phyloP scores from a whole-genome alignment of 306 rosid genomes.

The Rosa multiflora region DNA sequence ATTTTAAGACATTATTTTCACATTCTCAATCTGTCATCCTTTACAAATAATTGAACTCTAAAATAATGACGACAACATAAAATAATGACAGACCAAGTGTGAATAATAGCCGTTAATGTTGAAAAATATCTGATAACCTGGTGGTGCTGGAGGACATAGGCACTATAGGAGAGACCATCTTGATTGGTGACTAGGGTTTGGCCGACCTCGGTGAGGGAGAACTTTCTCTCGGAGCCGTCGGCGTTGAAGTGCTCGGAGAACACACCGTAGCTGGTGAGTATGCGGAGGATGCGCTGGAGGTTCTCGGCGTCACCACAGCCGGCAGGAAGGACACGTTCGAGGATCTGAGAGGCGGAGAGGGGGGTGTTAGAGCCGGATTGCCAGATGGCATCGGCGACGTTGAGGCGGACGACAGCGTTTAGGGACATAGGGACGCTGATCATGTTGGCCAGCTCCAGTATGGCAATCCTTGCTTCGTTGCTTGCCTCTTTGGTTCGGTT shows the following conservation, averaged over 20 bases:
- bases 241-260: conserved; percentile 51
- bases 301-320: conserved; percentile 72
- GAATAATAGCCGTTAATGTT: background rate
- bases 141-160: conserved; percentile 91
- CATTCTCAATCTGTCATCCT: background rate
- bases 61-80: background rate
- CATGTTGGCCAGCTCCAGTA: conserved; percentile 87
- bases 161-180: conserved; percentile 58
- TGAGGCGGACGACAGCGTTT: conserved; percentile 87
- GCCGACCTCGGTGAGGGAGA: conserved; percentile 73
- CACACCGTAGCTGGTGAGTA: conserved; percentile 75
- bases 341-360: conserved; percentile 62
- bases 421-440: conserved; percentile 94
- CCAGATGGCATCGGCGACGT: conserved; percentile 87
- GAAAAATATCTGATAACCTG: conserved; percentile 40
- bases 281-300: conserved; percentile 81
- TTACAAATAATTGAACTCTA: background rate
- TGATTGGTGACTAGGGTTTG: conserved; percentile 65
- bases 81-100: background rate
- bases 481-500: conserved; percentile 30
- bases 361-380: conserved; percentile 68
- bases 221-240: conserved; percentile 40
- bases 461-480: conserved; percentile 56
- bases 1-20: background rate
- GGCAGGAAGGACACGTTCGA: conserved; percentile 41